Evolutionary conservation across 1,139 yeast genomes (phyloP), one percentile per base, ranked within the genome.

Genomic region (Suhomyces yuchorum): DNA sequence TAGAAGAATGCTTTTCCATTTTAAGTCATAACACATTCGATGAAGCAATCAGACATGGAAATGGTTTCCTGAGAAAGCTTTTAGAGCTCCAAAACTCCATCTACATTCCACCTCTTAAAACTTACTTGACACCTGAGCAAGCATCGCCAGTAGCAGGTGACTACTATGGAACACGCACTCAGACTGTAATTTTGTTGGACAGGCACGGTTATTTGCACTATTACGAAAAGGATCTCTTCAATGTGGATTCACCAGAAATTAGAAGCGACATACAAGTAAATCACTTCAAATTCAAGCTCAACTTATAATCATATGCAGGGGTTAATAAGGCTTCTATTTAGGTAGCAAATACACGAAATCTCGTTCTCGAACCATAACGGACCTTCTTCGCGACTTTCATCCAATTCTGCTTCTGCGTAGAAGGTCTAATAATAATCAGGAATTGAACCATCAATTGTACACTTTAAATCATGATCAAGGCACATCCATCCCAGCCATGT

Each of bases 91-190:
- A 77, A 42, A 71, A 79, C 34, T 81, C 90, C 4, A 81, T 92
- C 3, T 89, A 83, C 59, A 80, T 90, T 9, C 96, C 96, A 1
- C 87, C 91, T 0, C 51, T 81, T 37, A 60, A 64, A 28, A 62
- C 72, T 5, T 53, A 51, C 9, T 37, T 53, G 30, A 15, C 38
- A 2, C 55, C 50, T 18, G 46, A 54, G 37, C 49, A 49, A 11
- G 24, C 39, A 4, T 37, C 26, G 20, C 34, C 32, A 1, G 59
- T 65, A 2, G 55, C 62, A 22, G 87, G 88, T 0, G 66, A 69
- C 23, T 82, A 74, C 57, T 93, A 92, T 59, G 98, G 97, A 0
- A 93, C 99, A 0, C 70, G 98, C 46, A 89, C 97, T 0, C 97
- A 91, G 60, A 90, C 96, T 0, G 80, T 91, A 1, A 75, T 92